Conservation (phyloP, 164 flowering plant genomes). For the Liriodendron chinense region DNA sequence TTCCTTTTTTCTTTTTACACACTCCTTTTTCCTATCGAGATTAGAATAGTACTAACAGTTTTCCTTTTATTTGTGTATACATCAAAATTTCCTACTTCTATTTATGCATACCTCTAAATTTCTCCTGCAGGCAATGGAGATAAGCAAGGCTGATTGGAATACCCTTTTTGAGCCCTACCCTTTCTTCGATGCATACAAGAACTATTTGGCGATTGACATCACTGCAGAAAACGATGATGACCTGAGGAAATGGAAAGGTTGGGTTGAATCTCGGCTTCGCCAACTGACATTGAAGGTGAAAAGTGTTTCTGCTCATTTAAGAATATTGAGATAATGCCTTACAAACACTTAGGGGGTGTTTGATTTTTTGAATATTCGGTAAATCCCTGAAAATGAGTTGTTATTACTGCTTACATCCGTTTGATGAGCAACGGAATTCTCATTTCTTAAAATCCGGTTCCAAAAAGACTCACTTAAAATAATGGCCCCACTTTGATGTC, state of each 20-base stretch:
- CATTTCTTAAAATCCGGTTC: too few relatives aligned
- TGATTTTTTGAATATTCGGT: too few relatives aligned
- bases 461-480: too few relatives aligned
- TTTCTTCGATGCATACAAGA: conserved; percentile 85
- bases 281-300: conserved; percentile 76
- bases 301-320: background rate
- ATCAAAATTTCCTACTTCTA: background rate
- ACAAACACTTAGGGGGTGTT: too few relatives aligned
- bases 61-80: background rate
- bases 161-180: conserved; percentile 68
- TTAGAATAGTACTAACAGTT: background rate
- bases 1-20: background rate
- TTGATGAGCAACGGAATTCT: too few relatives aligned
- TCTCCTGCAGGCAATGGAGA: conserved; percentile 65
- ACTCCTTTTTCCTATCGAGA: background rate
- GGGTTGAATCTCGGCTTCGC: conserved; percentile 93
- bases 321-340: too few relatives aligned
- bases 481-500: too few relatives aligned
- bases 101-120: background rate
- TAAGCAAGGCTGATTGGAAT: conserved; percentile 56
- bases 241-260: conserved; percentile 85
- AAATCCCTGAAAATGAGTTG: too few relatives aligned
- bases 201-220: conserved; percentile 81
- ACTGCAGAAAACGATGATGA: conserved; percentile 66
- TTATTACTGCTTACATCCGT: too few relatives aligned